Evolutionary conservation across 169 alveolate species (phyloP), one percentile per base, ranked within the genome.

Genomic region (Amoebophrya sp.): DNA sequence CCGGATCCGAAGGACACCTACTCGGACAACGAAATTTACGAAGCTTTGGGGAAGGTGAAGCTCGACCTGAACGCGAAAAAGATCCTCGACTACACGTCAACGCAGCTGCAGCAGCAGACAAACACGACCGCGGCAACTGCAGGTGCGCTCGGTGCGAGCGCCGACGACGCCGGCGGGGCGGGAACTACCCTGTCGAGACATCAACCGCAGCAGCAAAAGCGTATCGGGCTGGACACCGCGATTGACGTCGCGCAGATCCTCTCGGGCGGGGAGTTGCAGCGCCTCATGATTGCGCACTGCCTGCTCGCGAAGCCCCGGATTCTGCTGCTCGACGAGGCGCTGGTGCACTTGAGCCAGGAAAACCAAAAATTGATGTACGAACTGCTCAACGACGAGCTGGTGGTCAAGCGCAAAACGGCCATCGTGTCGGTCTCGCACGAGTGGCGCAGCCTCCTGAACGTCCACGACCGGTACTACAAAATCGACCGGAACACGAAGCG

Each of bases 211-310:
- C n/a, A n/a, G n/a, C n/a, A n/a, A n/a, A n/a, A n/a, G n/a, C 1
- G 32, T 25, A 66, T 66, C 35, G 83, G 83, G 1, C 83, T 66
- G 35, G 83, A 66, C 35, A 12, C 83, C 10, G 35, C 83, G 29
- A n/a, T 66, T 3, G 83, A 66, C 35, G 83, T 66, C 83, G 83
- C 83, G 83, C 83, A 66, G 35, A 25, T 66, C 18, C 32, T 66
- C 35, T 66, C 83, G 32, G 83, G 83, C 29, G 83, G 83, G 35
- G 83, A 66, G 35, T 25, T 66, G 35, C 83, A 66, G 35, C 83
- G 83, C 10, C 83, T 66, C 32, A 66, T 66, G 83, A n/a, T 66
- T 25, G 83, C 83, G 83, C 83, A 66, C 83, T 66, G 83, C 32
- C 35, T 66, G 83, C 83, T 66, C 32, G 83, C 83, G 38, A 66